A percentile compares a stretch with the other conserved stretches of the same genome.
phyloP scores from a whole-genome alignment of 2,329 filamentous ascomycete species.

The Aspergillus nomiae region DNA sequence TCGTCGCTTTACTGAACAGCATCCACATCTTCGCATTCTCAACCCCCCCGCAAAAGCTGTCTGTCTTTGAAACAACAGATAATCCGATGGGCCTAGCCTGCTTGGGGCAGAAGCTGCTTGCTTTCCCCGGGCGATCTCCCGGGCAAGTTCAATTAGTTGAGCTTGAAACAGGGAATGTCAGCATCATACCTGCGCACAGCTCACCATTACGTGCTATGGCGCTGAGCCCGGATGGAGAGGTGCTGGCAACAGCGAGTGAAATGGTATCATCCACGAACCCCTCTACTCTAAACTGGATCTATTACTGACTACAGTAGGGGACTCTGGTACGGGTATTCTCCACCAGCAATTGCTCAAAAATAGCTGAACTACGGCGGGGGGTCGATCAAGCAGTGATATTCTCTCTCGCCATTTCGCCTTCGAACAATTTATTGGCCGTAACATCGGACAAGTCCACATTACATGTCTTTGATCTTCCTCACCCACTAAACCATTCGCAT shows the following conservation, averaged over 20 bases:
- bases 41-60: constrained; percentile 68
- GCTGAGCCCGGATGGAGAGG: constrained; percentile 75
- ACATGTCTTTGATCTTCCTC: constrained; percentile 85
- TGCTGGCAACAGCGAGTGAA: constrained; percentile 88
- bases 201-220: constrained; percentile 76
- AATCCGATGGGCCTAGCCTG: constrained; percentile 82
- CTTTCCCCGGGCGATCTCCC: constrained; percentile 81
- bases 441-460: constrained; percentile 97
- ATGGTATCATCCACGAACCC: constrained; percentile 50
- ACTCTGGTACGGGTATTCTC: constrained; percentile 87
- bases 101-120: constrained; percentile 71
- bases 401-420: constrained; percentile 83
- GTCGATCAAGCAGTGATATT: constrained; percentile 87
- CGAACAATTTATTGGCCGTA: constrained; percentile 77
- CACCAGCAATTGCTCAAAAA: constrained; percentile 74
- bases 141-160: constrained; percentile 91
- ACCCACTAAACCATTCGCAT: constrained; percentile 35
- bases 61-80: constrained; percentile 80
- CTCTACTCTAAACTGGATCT: background rate
- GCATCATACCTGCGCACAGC: constrained; percentile 89
- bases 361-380: constrained; percentile 84
- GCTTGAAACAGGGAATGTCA: constrained; percentile 75
- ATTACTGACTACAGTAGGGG: constrained; percentile 54
- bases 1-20: constrained; percentile 79
- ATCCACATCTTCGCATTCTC: constrained; percentile 80